Conservation (phyloP, 305 asterid species). For the Fraxinus paxiana region DNA sequence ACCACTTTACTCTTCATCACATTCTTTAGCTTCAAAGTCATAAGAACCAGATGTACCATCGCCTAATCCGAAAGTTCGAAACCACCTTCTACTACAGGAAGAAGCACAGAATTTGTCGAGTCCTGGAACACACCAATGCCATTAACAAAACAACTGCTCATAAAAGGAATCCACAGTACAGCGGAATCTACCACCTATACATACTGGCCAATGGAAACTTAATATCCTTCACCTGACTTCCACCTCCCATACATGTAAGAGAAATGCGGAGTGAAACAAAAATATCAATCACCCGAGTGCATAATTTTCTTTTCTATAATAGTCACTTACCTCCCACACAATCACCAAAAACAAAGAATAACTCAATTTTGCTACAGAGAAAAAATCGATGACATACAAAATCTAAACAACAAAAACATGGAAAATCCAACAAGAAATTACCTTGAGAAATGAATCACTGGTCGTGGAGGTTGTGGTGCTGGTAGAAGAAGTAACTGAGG, state of each 20-base stretch:
- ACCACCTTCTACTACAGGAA: neutral
- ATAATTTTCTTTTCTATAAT: neutral
- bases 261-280: neutral
- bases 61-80: neutral
- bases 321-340: neutral
- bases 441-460: slow-evolving; percentile 64
- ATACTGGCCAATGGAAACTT: neutral
- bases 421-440: slow-evolving; percentile 33
- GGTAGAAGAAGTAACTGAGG: slow-evolving; percentile 31
- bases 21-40: neutral
- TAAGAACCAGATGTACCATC: neutral
- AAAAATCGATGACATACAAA: neutral
- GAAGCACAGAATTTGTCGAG: neutral
- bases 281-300: neutral
- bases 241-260: neutral
- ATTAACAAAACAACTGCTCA: neutral
- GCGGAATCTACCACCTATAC: neutral
- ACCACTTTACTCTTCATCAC: neutral
- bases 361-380: slow-evolving; percentile 5
- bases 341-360: slow-evolving; percentile 2
- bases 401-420: neutral
- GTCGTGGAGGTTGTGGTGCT: slow-evolving; percentile 21
- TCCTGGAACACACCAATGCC: neutral
- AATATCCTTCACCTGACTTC: slow-evolving; percentile 1
- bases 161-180: neutral